A percentile compares a stretch with the other conserved stretches of the same genome.
Evolutionary conservation across 2,329 filamentous ascomycete species (phyloP).

Genomic region (Aspergillus terreus): DNA sequence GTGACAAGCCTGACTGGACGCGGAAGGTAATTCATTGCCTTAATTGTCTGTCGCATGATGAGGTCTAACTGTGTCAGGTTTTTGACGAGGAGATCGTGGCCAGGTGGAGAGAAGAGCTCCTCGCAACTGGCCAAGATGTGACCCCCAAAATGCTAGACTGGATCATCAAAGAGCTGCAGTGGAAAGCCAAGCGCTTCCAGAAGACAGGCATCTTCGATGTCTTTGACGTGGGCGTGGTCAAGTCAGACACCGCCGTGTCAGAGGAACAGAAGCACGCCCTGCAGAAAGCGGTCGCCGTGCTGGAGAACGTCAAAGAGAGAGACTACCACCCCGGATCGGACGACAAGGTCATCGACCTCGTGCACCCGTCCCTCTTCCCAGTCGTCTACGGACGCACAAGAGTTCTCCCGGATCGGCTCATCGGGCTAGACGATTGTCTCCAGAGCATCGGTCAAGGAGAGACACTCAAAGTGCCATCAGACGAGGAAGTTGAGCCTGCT

Average conservation of each 20-base stretch:
- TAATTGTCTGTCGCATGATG: conserved; percentile 33
- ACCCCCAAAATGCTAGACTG: conserved; percentile 35
- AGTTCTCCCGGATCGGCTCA: conserved; percentile 17
- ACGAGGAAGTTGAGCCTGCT: neutral
- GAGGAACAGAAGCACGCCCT: conserved; percentile 42
- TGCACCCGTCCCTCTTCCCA: conserved; percentile 57
- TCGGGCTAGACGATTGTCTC: conserved; percentile 24
- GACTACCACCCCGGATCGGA: conserved; percentile 63
- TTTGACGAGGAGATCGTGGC: conserved; percentile 33
- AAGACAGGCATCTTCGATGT: conserved; percentile 40
- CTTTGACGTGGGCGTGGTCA: conserved; percentile 48
- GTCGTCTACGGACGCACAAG: conserved; percentile 28
- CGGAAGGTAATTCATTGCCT: conserved; percentile 28
- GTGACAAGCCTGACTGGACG: conserved; percentile 43
- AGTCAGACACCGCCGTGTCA: conserved; percentile 51
- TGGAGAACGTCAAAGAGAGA: conserved; percentile 50
- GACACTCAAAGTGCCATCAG: conserved; percentile 8
- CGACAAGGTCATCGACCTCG: conserved; percentile 58
- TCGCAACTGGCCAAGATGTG: conserved; percentile 18
- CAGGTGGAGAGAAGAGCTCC: conserved; percentile 34
- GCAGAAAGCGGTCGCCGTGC: conserved; percentile 41
- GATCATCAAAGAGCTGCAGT: conserved; percentile 47
- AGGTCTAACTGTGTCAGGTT: conserved; percentile 19
- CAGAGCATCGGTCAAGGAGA: conserved; percentile 13
- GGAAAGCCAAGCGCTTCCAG: conserved; percentile 44